Conservation (phyloP, 2,329 filamentous ascomycete species). For the Cordyceps sp. region DNA sequence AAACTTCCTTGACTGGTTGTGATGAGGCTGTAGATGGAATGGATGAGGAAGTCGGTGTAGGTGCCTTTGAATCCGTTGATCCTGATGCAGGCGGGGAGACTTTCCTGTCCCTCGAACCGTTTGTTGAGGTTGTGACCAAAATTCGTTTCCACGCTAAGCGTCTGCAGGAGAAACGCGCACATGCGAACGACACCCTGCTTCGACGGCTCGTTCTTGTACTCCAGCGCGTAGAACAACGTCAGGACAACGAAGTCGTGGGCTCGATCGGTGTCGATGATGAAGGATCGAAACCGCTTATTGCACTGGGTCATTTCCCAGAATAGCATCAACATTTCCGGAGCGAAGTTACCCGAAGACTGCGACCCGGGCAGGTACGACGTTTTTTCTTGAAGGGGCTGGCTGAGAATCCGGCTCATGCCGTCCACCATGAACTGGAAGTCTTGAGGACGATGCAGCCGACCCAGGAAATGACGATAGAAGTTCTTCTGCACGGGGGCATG, state of each 20-base stretch:
- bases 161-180: conserved; percentile 95
- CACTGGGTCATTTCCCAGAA: conserved; percentile 97
- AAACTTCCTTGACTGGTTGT: conserved; percentile 81
- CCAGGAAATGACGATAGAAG: conserved; percentile 82
- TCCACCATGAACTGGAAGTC: conserved; percentile 97
- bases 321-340: conserved; percentile 88
- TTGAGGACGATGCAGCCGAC: conserved; percentile 77
- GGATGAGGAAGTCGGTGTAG: conserved; percentile 88
- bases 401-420: conserved; percentile 81
- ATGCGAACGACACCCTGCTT: conserved; percentile 89
- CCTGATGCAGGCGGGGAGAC: conserved; percentile 64
- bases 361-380: conserved; percentile 76
- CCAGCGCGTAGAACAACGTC: conserved; percentile 81
- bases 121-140: conserved; percentile 87
- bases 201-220: conserved; percentile 69
- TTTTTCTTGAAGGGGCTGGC: conserved; percentile 81
- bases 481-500: conserved; percentile 60
- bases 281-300: conserved; percentile 92
- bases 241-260: conserved; percentile 87
- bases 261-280: conserved; percentile 89
- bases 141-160: conserved; percentile 78
- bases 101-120: conserved; percentile 75
- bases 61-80: conserved; percentile 74
- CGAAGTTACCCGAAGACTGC: conserved; percentile 67
- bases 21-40: conserved; percentile 86